phyloP scores from a whole-genome alignment of 1,284 basidiomycete genomes.

The Xerocomus amazonicus region DNA sequence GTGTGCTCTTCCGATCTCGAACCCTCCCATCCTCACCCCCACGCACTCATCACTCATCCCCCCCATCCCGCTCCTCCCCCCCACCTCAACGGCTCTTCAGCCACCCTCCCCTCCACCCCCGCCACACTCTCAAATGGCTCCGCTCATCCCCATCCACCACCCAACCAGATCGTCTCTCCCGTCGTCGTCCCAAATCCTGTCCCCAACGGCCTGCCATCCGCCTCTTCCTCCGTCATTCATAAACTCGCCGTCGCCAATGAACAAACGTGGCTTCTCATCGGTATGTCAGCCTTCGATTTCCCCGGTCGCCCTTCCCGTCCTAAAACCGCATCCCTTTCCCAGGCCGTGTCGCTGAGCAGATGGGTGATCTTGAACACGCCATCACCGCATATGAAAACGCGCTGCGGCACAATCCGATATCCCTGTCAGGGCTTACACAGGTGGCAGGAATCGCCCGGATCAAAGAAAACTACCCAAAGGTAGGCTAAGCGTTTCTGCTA shows the following conservation, averaged over 20 bases:
- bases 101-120: slow-evolving; percentile 37
- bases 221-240: slow-evolving; percentile 51
- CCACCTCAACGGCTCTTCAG: slow-evolving; percentile 51
- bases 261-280: slow-evolving; percentile 90
- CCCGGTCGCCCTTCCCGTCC: not conserved
- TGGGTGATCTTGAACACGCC: slow-evolving; percentile 87
- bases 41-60: slow-evolving; percentile 38
- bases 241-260: slow-evolving; percentile 84
- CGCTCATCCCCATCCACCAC: slow-evolving; percentile 30
- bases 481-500: slow-evolving; percentile 37
- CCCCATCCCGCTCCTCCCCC: slow-evolving; percentile 35
- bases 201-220: slow-evolving; percentile 39
- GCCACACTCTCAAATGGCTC: slow-evolving; percentile 42
- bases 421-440: slow-evolving; percentile 83
- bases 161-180: slow-evolving; percentile 45
- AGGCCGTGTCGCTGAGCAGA: slow-evolving; percentile 89
- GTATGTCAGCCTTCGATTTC: slow-evolving; percentile 41
- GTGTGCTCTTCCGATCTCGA: too few species aligned
- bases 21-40: slow-evolving; percentile 35
- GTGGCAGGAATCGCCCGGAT: slow-evolving; percentile 88
- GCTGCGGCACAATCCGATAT: slow-evolving; percentile 87
- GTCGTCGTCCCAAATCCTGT: slow-evolving; percentile 40
- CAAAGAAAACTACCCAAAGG: slow-evolving; percentile 85
- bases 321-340: slow-evolving; percentile 24
- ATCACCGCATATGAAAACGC: slow-evolving; percentile 89